Evolutionary conservation across 2,329 filamentous ascomycete genomes (phyloP).

Genomic region (Zalaria sp.): DNA sequence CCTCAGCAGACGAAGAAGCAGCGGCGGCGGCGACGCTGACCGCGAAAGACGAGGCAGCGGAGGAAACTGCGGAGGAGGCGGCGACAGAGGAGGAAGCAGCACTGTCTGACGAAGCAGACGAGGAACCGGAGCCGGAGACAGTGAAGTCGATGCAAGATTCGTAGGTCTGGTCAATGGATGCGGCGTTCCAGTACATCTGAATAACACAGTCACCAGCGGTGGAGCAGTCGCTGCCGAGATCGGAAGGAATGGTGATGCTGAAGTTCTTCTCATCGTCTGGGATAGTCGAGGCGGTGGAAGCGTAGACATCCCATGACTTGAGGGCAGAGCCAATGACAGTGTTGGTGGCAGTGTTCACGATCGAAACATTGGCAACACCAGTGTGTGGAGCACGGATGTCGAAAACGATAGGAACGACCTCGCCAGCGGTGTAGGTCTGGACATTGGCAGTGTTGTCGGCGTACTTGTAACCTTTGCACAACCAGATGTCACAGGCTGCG

Average conservation of each 20-base stretch:
- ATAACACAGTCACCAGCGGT: constrained; percentile 39
- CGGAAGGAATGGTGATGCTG: constrained; percentile 38
- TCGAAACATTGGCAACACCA: constrained; percentile 43
- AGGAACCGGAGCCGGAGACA: constrained; percentile 16
- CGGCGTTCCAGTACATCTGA: constrained; percentile 50
- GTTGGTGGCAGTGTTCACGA: constrained; percentile 41
- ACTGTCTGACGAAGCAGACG: constrained; percentile 4
- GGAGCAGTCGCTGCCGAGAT: constrained; percentile 32
- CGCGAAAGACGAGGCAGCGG: background rate
- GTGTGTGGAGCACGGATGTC: constrained; percentile 39
- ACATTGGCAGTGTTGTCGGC: constrained; percentile 40
- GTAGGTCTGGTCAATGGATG: constrained; percentile 44
- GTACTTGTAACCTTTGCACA: constrained; percentile 46
- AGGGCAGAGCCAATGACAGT: constrained; percentile 38
- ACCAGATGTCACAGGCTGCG: constrained; percentile 35
- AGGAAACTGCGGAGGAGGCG: constrained; percentile 1
- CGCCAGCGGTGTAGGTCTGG: constrained; percentile 36
- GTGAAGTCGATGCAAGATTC: constrained; percentile 49
- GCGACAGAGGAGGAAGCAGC: constrained; percentile 2
- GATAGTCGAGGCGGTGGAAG: constrained; percentile 30
- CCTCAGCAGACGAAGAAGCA: background rate
- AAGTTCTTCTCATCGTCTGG: constrained; percentile 34
- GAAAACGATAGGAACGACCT: constrained; percentile 31
- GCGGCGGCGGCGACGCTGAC: constrained; percentile 2
- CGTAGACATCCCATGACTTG: constrained; percentile 42